These are phyloP conservation scores for Bipolaris oryzae DNA, from an alignment of 2,329 filamentous ascomycete genomes.

Conservation along the genomic window DNA sequence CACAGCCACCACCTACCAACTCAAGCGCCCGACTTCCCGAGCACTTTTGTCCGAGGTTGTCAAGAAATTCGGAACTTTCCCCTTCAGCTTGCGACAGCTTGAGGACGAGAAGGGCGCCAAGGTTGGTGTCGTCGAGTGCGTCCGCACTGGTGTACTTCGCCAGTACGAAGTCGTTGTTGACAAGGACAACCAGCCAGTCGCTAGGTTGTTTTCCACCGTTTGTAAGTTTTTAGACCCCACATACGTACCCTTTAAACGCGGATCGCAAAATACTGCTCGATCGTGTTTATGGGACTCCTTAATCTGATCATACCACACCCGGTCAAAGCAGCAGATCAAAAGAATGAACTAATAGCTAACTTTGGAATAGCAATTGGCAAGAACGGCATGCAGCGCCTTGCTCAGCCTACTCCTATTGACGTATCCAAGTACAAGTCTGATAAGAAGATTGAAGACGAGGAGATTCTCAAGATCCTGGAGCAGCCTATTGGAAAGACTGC, in stretches of 20 bases:
- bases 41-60: slow-evolving; percentile 92
- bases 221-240: slow-evolving; percentile 67
- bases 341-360: slow-evolving; percentile 18
- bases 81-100: slow-evolving; percentile 95
- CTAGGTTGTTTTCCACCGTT: slow-evolving; percentile 85
- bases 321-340: background rate
- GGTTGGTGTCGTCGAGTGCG: slow-evolving; percentile 95
- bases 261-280: slow-evolving; percentile 1
- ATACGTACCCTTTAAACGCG: background rate
- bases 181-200: slow-evolving; percentile 85
- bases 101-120: slow-evolving; percentile 95
- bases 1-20: slow-evolving; percentile 85
- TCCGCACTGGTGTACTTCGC: slow-evolving; percentile 87
- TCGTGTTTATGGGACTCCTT: background rate
- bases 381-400: slow-evolving; percentile 89
- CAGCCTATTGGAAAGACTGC: slow-evolving; percentile 72
- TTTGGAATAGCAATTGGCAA: slow-evolving; percentile 81
- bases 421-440: slow-evolving; percentile 86
- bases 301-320: background rate
- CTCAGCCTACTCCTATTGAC: slow-evolving; percentile 76
- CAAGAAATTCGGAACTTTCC: slow-evolving; percentile 97
- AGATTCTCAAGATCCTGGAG: slow-evolving; percentile 92
- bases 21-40: slow-evolving; percentile 93
- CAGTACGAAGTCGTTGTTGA: slow-evolving; percentile 97
- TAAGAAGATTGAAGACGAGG: slow-evolving; percentile 97